Percentiles rank a stretch among this genome's conserved stretches.
These are phyloP conservation scores for Purpureocillium takamizusanense DNA, from an alignment of 2,329 filamentous ascomycete species.

Conservation along the genomic window DNA sequence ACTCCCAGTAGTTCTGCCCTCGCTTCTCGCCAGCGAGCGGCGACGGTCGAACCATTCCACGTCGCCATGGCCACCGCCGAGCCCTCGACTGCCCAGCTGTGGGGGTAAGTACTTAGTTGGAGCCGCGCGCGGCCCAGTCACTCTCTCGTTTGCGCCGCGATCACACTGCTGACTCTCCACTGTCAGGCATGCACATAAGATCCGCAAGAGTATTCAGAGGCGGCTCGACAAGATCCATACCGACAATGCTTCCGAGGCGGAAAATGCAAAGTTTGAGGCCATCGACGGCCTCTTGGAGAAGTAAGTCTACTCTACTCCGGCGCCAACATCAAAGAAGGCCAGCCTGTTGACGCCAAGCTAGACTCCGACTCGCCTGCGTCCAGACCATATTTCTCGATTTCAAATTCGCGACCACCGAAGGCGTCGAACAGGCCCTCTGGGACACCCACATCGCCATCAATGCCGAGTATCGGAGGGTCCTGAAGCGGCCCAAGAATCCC, in stretches of 20 bases:
- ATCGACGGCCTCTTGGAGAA: slow-evolving; percentile 31
- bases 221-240: slow-evolving; percentile 33
- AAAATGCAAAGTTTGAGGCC: slow-evolving; percentile 32
- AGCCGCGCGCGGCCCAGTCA: no score
- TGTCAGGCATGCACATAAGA: slow-evolving; percentile 31
- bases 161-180: slow-evolving; percentile 8
- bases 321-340: not conserved
- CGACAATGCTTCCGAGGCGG: slow-evolving; percentile 23
- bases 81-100: not conserved
- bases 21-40: not conserved
- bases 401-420: slow-evolving; percentile 50
- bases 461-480: slow-evolving; percentile 62
- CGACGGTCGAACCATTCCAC: not conserved
- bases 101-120: no score
- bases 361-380: slow-evolving; percentile 64
- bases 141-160: no score
- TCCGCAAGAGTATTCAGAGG: slow-evolving; percentile 32
- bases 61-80: slow-evolving; percentile 5
- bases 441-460: slow-evolving; percentile 70
- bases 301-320: not conserved
- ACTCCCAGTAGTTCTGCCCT: not conserved
- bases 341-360: slow-evolving; percentile 20
- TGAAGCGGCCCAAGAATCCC: slow-evolving; percentile 45
- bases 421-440: slow-evolving; percentile 70
- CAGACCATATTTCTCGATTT: slow-evolving; percentile 65